phyloP scores from a whole-genome alignment of 495 filamentous ascomycete species.

The Talaromyces trachyspermus region DNA sequence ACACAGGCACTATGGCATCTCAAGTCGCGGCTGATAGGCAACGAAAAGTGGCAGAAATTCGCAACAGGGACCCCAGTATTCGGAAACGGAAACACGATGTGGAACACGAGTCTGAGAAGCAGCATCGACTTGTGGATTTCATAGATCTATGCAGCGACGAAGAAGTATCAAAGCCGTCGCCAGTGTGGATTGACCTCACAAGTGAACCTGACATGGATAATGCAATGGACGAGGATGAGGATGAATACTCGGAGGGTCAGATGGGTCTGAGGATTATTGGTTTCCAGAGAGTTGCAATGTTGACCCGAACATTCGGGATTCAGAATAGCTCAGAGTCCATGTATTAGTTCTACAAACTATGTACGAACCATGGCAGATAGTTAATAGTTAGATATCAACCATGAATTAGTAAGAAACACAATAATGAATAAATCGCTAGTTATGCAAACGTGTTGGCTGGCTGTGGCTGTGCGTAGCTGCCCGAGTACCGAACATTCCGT shows the following conservation, averaged over 20 bases:
- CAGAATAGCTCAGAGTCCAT: conserved; percentile 1
- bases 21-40: conserved; percentile 14
- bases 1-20: conserved; percentile 14
- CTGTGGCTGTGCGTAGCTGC: no score
- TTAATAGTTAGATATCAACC: no score
- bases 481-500: no score
- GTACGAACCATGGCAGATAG: no score
- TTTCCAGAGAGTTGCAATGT: conserved; percentile 30
- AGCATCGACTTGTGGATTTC: background rate
- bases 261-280: conserved; percentile 38
- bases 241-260: conserved; percentile 10
- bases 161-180: conserved; percentile 3
- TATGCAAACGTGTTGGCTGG: no score
- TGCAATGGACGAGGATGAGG: background rate
- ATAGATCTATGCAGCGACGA: conserved; percentile 19
- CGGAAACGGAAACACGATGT: conserved; percentile 14
- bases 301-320: conserved; percentile 24
- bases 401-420: no score
- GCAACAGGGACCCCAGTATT: conserved; percentile 16
- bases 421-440: no score
- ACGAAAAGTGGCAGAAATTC: conserved; percentile 19
- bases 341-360: no score
- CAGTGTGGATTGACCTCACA: conserved; percentile 26
- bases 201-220: conserved; percentile 18
- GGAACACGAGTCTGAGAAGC: background rate